Percentiles rank a stretch among this genome's conserved stretches.
phyloP scores from a whole-genome alignment of 352 stramenopile species.

The Globisporangium rhizosaccharum region DNA sequence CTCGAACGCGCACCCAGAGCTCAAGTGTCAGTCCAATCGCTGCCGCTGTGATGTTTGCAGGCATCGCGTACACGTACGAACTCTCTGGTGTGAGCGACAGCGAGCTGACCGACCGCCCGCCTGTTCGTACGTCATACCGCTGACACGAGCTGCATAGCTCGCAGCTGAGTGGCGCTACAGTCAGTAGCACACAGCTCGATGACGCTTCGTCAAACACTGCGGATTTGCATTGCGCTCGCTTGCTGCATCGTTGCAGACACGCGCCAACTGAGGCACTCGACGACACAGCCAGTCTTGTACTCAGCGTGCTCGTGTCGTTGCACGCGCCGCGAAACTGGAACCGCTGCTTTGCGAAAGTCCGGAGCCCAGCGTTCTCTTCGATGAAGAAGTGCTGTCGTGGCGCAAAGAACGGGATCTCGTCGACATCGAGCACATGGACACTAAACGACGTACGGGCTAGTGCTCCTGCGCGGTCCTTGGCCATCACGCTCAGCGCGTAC shows the following conservation, averaged over 20 bases:
- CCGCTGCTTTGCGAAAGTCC: slow-evolving; percentile 14
- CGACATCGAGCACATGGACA: slow-evolving; percentile 29
- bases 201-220: slow-evolving; percentile 1
- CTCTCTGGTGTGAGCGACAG: slow-evolving; percentile 1
- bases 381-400: slow-evolving; percentile 33
- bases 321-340: slow-evolving; percentile 18
- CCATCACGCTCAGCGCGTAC: neutral
- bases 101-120: slow-evolving; percentile 1
- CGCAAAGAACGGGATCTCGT: slow-evolving; percentile 37
- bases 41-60: neutral
- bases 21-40: slow-evolving; percentile 18
- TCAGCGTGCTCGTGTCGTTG: neutral
- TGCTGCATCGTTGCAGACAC: slow-evolving; percentile 3
- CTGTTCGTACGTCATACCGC: neutral
- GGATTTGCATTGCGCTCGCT: slow-evolving; percentile 1
- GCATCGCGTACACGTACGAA: slow-evolving; percentile 1
- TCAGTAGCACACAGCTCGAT: slow-evolving; percentile 6
- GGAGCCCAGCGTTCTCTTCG: slow-evolving; percentile 19
- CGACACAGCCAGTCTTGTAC: neutral
- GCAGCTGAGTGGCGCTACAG: neutral
- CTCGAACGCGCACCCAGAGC: slow-evolving; percentile 18
- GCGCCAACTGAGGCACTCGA: neutral
- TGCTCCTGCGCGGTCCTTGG: slow-evolving; percentile 4
- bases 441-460: slow-evolving; percentile 3
- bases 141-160: slow-evolving; percentile 7